These are phyloP conservation scores for Cylindrotheca closterium DNA, from an alignment of 108 stramenopile genomes.

Conservation along the genomic window DNA sequence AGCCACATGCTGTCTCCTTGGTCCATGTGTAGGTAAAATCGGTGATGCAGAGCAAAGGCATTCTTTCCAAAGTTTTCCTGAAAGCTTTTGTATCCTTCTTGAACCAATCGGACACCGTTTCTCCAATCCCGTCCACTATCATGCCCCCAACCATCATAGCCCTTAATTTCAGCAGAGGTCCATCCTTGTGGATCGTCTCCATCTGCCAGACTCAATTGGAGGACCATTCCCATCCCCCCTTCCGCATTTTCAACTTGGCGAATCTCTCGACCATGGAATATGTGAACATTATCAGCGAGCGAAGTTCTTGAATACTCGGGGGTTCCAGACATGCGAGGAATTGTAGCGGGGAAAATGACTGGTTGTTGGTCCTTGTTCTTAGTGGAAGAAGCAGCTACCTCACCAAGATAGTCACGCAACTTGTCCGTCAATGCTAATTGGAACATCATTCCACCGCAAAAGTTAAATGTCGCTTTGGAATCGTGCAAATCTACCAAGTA, in stretches of 20 bases:
- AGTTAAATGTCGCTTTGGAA: constrained; percentile 63
- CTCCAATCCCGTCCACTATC: constrained; percentile 72
- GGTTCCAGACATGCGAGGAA: constrained; percentile 47
- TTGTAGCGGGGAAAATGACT: constrained; percentile 33
- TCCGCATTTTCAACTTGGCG: constrained; percentile 64
- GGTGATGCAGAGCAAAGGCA: constrained; percentile 71
- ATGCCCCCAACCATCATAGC: constrained; percentile 84
- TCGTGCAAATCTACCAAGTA: constrained; percentile 77
- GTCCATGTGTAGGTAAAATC: constrained; percentile 78
- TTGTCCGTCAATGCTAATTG: constrained; percentile 67
- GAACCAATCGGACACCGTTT: constrained; percentile 41
- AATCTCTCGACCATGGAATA: constrained; percentile 79
- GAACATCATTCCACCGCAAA: constrained; percentile 86
- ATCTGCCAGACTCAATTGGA: constrained; percentile 64
- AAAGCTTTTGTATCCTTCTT: constrained; percentile 61
- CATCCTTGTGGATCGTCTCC: constrained; percentile 77
- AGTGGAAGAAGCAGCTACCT: constrained; percentile 17
- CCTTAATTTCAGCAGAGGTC: constrained; percentile 51
- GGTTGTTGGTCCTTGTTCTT: no score
- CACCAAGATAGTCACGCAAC: constrained; percentile 46
- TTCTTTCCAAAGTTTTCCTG: constrained; percentile 52
- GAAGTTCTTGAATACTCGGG: constrained; percentile 54
- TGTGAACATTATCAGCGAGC: constrained; percentile 51
- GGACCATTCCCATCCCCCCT: constrained; percentile 76
- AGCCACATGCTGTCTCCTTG: constrained; percentile 55